Base-by-base conservation (phyloP, 1,284 basidiomycete genomes). In the Ustilago shanxiensis region DNA sequence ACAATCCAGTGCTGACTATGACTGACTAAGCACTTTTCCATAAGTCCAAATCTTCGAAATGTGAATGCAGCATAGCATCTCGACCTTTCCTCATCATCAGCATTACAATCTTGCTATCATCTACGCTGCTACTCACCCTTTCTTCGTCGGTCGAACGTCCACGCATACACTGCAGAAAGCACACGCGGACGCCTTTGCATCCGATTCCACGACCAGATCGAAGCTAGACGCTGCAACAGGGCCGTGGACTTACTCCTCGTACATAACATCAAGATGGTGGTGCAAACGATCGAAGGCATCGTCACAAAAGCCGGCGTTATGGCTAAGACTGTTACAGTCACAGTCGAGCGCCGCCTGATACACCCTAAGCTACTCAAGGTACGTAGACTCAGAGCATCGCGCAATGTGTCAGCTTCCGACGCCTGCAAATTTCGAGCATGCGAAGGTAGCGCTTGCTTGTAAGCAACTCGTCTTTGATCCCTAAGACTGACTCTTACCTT, bases 311-410 rank as follows among this genome's bases (percentile, higher is more conserved):
- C 83, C 2, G 83, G 83, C 33, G 76, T 79, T 20, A 84, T 84
- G 83, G 80, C 77, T 47, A 84, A 84, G 64, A 84, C 83, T 11
- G 83, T 83, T 58, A 84, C 83, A 1, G 75, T 84, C 70, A 80
- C 75, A 16, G 83, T 84, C 22, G 77, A 77, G 50, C 76, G 77
- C 20, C 60, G 71, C 31, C 67, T 83, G 66, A 72, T 71, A 49
- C 83, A 83, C 51, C 79, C 83, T 1, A 81, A 79, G 54, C 77
- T 83, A 1, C 74, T 79, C 69, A 84, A 84, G 74, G 79, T 80
- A 52, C 18, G 80, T 66, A 22, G 18, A 20, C 37, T 20, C 41
- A 20, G 14, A 39, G 41, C 20, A 7, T 20, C 16, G 20, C 20
- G 11, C 31, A 33, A 33, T 33, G 5, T 33, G n/a, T n/a, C n/a